Evolutionary conservation across 768 basidiomycete genomes (phyloP), one percentile per base, ranked within the genome.

Genomic region (Xerocomus potaroensis): DNA sequence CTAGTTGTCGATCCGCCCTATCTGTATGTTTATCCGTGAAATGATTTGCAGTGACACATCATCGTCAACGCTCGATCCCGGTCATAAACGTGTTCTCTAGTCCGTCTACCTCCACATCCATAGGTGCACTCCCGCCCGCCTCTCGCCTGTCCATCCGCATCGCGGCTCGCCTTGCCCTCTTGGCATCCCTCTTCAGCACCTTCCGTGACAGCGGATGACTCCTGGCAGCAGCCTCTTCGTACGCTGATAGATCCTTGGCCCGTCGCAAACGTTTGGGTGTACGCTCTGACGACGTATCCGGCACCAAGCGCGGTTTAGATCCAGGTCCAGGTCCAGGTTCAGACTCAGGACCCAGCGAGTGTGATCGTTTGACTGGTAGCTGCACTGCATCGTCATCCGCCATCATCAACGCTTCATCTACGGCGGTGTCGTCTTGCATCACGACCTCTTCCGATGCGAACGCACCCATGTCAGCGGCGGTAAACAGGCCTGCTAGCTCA

Each of bases 381-480:
- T 56, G 66, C 2, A 64, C 41, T 11, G 64, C 62, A 38, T 62
- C 66, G 7, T 55, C 70, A 32, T 76, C 75, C 41, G 72, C 71
- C 59, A 72, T 66, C 47, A 63, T 66, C 21, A 66, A 68, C 15
- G 51, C 58, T 29, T 61, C 68, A 26, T 62, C 60, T 5, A 58
- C 58, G 12, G 62, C 60, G 16, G 68, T 70, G 34, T 74, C 75
- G 48, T 77, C 71, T 5, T 64, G 70, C 51, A 76, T 62, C 66
- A 75, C 71, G 0, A 69, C 65, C 22, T 77, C 73, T 30, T 73
- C 33, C 6, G 23, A 62, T 4, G 32, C 79, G 49, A 89, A 89
- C 8, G 88, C 90, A n/a, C 83, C 86, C 10, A 80, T 81, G 60
- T 92, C 92, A 0, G 87, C 84, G 32, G 75, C 78, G 5, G 83